A percentile compares a stretch with the other conserved stretches of the same genome.
Evolutionary conservation across 1,284 basidiomycete genomes (phyloP).

Genomic region (Tranzscheliella williamsii): DNA sequence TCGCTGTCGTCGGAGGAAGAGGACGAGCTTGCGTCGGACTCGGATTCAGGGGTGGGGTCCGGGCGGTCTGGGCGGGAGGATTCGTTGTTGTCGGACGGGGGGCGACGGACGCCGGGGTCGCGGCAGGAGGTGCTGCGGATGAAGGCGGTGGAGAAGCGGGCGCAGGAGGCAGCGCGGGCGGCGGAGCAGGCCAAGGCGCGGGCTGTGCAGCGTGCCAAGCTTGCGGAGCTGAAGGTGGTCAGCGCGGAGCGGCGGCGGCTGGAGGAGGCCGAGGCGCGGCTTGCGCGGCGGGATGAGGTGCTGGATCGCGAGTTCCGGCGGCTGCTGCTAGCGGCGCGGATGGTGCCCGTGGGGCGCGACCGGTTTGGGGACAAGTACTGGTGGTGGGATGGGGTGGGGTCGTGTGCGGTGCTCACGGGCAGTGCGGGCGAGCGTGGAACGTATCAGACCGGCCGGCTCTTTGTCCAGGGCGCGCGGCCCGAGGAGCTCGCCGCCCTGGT

Average conservation of each 20-base stretch:
- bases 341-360: slow-evolving; percentile 85
- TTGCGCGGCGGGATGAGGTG: slow-evolving; percentile 76
- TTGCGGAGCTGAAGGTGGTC: slow-evolving; percentile 47
- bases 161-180: slow-evolving; percentile 31
- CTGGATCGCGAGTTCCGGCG: slow-evolving; percentile 93
- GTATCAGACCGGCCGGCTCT: slow-evolving; percentile 85
- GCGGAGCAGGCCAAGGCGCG: slow-evolving; percentile 27
- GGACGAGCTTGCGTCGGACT: slow-evolving; percentile 43
- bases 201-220: slow-evolving; percentile 45
- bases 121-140: slow-evolving; percentile 55
- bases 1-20: slow-evolving; percentile 34
- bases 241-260: slow-evolving; percentile 43
- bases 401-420: slow-evolving; percentile 67
- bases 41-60: too few relatives aligned
- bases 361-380: slow-evolving; percentile 91
- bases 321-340: slow-evolving; percentile 76
- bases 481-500: slow-evolving; percentile 59
- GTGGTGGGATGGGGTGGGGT: slow-evolving; percentile 98
- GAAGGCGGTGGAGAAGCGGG: slow-evolving; percentile 51
- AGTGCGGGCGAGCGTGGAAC: slow-evolving; percentile 65
- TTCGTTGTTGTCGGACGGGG: slow-evolving; percentile 29
- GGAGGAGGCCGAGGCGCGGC: slow-evolving; percentile 77
- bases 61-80: slow-evolving; percentile 36
- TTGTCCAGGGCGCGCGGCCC: slow-evolving; percentile 83
- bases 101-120: slow-evolving; percentile 5